phyloP scores from a whole-genome alignment of 805 yeast species.

The Yarrowia bubula region DNA sequence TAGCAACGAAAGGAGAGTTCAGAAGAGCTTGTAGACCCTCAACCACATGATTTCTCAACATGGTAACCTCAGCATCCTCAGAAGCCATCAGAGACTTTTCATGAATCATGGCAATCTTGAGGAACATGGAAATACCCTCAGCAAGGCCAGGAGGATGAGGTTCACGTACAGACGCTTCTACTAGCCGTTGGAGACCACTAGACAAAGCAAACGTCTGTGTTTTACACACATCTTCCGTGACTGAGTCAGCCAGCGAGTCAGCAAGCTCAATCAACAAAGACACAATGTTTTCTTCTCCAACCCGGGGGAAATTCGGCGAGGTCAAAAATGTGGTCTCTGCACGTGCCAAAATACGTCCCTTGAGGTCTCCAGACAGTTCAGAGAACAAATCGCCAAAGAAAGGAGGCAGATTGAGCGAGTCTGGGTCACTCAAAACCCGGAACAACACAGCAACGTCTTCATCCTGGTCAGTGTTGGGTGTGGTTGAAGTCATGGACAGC shows the following conservation, averaged over 20 bases:
- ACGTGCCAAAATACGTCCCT: conserved; percentile 30
- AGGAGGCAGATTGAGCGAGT: not conserved
- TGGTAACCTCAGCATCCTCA: conserved; percentile 2
- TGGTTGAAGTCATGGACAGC: not conserved
- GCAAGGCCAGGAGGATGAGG: conserved; percentile 28
- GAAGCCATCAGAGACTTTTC: conserved; percentile 24
- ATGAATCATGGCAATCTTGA: conserved; percentile 35
- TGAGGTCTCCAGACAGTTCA: conserved; percentile 28
- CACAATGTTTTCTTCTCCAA: not conserved
- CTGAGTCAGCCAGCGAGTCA: conserved; percentile 34
- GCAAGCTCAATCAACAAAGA: conserved; percentile 28
- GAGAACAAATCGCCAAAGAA: conserved; percentile 33
- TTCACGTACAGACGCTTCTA: conserved; percentile 1
- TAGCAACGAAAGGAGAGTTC: conserved; percentile 27
- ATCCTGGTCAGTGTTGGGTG: not conserved
- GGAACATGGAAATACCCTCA: conserved; percentile 32
- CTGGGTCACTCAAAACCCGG: not conserved
- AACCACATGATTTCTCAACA: conserved; percentile 14
- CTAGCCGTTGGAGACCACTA: conserved; percentile 30
- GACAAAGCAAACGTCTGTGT: conserved; percentile 28
- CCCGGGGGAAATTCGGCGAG: conserved; percentile 32
- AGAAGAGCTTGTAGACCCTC: conserved; percentile 4
- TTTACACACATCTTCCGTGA: conserved; percentile 28
- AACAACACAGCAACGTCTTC: conserved; percentile 2
- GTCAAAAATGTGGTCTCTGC: conserved; percentile 31